Evolutionary conservation across 2,329 filamentous ascomycete species (phyloP), one percentile per base, ranked within the genome.

Genomic region (Alternaria metachromatica): DNA sequence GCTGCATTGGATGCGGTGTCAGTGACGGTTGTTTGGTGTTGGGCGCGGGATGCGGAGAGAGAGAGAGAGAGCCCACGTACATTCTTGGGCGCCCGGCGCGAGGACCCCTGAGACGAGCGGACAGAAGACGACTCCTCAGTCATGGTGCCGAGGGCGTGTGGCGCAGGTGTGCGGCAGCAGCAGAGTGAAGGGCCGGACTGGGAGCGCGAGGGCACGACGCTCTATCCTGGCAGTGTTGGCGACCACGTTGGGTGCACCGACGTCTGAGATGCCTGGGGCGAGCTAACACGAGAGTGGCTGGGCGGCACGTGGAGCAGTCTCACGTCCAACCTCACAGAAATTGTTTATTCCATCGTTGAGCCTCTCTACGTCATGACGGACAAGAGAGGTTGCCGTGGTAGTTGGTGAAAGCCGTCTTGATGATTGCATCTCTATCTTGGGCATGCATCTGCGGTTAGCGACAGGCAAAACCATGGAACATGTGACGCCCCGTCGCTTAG

Each of bases 71-170:
- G 57, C 44, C 62, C 53, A 58, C 78, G 76, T 70, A 80, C 78
- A 60, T 80, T 80, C 71, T 80, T 74, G 65, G 69, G 77, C 64
- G 71, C 63, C 37, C 78, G 71, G 64, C 76, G 66, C 63, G 79
- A 81, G 6, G 91, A 94, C 62, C 74, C 72, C 68, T 76, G 75
- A 46, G 78, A 78, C 54, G 76, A 74, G 62, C 73, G 73, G 53
- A 75, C 66, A 20, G 71, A 69, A 26, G 67, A 54, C 41, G 68
- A 64, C 49, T 77, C 75, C 60, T 75, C 72, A 26, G 73, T 62
- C 67, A 76, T 77, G 64, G 37, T 60, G 57, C 45, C 51, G 45
- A 62, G 61, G 65, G 49, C 46, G 46, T 57, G 49, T 30, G 60
- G 51, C 64, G 69, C 63, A 70, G 70, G 55, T 46, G 60, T 58